These are phyloP conservation scores for Nothopassalora personata DNA, from an alignment of 2,329 filamentous ascomycete species.

Conservation along the genomic window DNA sequence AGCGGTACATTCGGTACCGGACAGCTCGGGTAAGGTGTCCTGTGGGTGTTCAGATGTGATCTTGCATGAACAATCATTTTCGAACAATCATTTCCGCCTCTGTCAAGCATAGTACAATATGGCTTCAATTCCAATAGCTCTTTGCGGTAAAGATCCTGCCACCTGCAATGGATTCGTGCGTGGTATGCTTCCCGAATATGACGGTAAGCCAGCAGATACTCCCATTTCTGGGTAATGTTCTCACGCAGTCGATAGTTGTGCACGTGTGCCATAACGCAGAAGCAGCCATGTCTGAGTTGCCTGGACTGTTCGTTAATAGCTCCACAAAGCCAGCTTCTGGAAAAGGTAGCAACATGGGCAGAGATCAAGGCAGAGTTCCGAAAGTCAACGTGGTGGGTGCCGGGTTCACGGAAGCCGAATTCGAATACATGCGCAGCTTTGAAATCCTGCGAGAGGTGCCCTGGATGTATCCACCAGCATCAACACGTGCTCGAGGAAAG, in stretches of 20 bases:
- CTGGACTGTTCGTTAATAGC: conserved; percentile 16
- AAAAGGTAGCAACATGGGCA: conserved; percentile 18
- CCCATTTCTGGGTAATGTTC: neutral
- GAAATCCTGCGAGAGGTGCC: conserved; percentile 12
- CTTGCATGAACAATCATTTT: no score
- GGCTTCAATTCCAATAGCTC: conserved; percentile 17
- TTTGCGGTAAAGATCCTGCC: conserved; percentile 22
- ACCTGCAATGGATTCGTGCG: conserved; percentile 18
- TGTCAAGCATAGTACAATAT: neutral
- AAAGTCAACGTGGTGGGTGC: conserved; percentile 23
- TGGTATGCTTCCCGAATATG: conserved; percentile 21
- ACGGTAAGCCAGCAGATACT: conserved; percentile 10
- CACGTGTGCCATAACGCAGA: conserved; percentile 22
- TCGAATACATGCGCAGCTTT: conserved; percentile 16
- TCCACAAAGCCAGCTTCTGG: conserved; percentile 17
- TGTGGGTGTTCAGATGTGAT: no score
- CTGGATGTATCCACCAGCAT: conserved; percentile 20
- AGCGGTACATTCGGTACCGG: no score
- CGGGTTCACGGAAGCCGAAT: conserved; percentile 20
- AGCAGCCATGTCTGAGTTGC: conserved; percentile 17
- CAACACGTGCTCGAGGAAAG: conserved; percentile 1
- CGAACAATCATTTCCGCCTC: no score
- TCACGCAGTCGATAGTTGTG: conserved; percentile 12
- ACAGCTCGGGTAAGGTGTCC: no score
- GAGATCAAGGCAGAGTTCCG: conserved; percentile 11